These are phyloP conservation scores for Hsuehochloa calcarea DNA, from an alignment of 176 grass and related monocot species.

Conservation along the genomic window DNA sequence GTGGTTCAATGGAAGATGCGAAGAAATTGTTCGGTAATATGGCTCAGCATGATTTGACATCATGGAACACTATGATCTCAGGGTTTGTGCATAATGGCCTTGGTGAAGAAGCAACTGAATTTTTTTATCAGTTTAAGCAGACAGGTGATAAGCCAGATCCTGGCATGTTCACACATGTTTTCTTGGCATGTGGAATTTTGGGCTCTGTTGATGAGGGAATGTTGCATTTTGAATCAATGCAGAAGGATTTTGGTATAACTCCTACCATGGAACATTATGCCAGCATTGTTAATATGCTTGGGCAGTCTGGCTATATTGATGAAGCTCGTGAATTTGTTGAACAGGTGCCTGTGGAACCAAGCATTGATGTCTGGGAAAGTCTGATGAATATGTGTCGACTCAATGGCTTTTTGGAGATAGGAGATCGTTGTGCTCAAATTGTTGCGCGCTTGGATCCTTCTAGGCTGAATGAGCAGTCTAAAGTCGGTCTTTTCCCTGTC, in stretches of 20 bases:
- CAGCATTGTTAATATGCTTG: slow-evolving; percentile 85
- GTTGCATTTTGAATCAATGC: slow-evolving; percentile 93
- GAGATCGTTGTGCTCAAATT: slow-evolving; percentile 60
- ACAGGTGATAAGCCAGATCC: slow-evolving; percentile 60
- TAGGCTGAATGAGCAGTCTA: slow-evolving; percentile 64
- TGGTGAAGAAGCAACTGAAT: slow-evolving; percentile 80
- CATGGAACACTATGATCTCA: slow-evolving; percentile 80
- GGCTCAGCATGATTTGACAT: slow-evolving; percentile 58
- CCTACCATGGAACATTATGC: slow-evolving; percentile 76
- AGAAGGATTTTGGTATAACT: slow-evolving; percentile 75
- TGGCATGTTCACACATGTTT: slow-evolving; percentile 62
- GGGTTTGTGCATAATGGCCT: slow-evolving; percentile 74
- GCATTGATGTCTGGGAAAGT: slow-evolving; percentile 76
- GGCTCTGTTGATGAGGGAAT: slow-evolving; percentile 90
- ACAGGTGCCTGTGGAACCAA: slow-evolving; percentile 77
- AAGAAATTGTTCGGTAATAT: slow-evolving; percentile 69
- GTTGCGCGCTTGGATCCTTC: slow-evolving; percentile 61
- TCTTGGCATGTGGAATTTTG: slow-evolving; percentile 72
- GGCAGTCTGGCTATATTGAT: slow-evolving; percentile 77
- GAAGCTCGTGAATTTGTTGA: slow-evolving; percentile 88
- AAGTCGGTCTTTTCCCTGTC: slow-evolving; percentile 71
- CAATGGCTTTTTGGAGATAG: slow-evolving; percentile 71
- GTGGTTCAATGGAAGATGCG: slow-evolving; percentile 74
- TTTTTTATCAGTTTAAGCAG: slow-evolving; percentile 65
- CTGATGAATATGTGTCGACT: slow-evolving; percentile 83